phyloP scores from a whole-genome alignment of 202 grass and related monocot genomes.

The Zoysia matrella region DNA sequence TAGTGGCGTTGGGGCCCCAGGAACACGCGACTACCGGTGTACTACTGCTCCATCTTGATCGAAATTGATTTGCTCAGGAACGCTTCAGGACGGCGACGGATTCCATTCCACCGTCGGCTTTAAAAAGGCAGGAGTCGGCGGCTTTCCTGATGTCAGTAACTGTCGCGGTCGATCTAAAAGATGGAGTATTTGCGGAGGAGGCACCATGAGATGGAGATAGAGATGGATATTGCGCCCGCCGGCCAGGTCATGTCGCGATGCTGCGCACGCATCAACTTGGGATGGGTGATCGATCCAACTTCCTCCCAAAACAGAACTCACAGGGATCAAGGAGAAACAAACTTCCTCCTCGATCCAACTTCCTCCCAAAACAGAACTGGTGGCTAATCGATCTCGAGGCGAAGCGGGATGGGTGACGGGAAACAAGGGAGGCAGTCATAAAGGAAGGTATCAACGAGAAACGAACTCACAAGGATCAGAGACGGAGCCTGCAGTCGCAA shows the following conservation, averaged over 20 bases:
- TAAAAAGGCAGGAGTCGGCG: slow-evolving; percentile 29
- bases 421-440: no score
- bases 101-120: background rate
- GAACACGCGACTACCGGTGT: background rate
- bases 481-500: no score
- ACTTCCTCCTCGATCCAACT: no score
- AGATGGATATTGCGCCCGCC: background rate
- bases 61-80: background rate
- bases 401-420: no score
- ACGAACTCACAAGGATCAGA: no score
- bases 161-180: background rate
- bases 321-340: no score
- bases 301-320: no score
- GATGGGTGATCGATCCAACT: no score
- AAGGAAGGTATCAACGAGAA: no score
- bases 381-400: no score
- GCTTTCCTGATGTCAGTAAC: slow-evolving; percentile 17
- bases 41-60: background rate
- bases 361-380: no score
- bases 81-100: slow-evolving; percentile 27
- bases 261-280: background rate
- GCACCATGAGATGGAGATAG: background rate
- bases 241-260: slow-evolving; percentile 6
- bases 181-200: background rate
- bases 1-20: slow-evolving; percentile 16